These are phyloP conservation scores for Penicillium turbatum DNA, from an alignment of 495 filamentous ascomycete species.

Conservation along the genomic window DNA sequence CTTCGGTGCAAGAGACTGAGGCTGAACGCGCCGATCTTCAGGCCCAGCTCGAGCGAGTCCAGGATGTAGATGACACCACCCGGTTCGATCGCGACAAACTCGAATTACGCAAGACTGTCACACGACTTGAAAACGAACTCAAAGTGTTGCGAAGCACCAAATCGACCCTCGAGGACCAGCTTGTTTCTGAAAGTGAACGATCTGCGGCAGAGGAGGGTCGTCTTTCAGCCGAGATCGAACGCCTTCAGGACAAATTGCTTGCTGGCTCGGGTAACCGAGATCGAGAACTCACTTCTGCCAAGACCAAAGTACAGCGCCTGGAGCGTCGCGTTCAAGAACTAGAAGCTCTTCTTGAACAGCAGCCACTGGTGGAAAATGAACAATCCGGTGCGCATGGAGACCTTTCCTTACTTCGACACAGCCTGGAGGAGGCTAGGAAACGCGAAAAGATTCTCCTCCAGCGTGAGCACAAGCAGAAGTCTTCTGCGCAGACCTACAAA, in stretches of 20 bases:
- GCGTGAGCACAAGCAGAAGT: constrained; percentile 58
- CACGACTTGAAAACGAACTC: constrained; percentile 57
- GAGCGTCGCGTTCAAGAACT: constrained; percentile 56
- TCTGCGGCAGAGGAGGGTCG: constrained; percentile 54
- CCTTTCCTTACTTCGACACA: constrained; percentile 53
- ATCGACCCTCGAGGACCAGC: constrained; percentile 50
- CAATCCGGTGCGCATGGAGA: constrained; percentile 49
- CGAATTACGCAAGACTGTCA: constrained; percentile 55
- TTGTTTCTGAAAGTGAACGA: constrained; percentile 52
- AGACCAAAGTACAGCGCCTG: constrained; percentile 54
- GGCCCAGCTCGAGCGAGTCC: constrained; percentile 48
- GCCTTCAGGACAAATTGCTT: constrained; percentile 47
- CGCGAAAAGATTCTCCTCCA: constrained; percentile 60
- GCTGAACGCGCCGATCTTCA: constrained; percentile 63
- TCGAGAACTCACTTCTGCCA: constrained; percentile 47
- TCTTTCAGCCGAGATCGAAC: constrained; percentile 54
- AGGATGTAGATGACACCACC: constrained; percentile 49
- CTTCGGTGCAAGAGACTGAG: constrained; percentile 49
- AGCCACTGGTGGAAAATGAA: constrained; percentile 31
- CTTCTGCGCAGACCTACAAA: constrained; percentile 49
- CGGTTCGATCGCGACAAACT: constrained; percentile 59
- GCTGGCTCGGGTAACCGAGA: constrained; percentile 42
- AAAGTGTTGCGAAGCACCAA: constrained; percentile 56
- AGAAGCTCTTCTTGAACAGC: constrained; percentile 49
- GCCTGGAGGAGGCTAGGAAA: constrained; percentile 57